Evolutionary conservation across 225 moss, liverwort and hornwort species (phyloP).

Genomic region (Thuidium tamariscinum): DNA sequence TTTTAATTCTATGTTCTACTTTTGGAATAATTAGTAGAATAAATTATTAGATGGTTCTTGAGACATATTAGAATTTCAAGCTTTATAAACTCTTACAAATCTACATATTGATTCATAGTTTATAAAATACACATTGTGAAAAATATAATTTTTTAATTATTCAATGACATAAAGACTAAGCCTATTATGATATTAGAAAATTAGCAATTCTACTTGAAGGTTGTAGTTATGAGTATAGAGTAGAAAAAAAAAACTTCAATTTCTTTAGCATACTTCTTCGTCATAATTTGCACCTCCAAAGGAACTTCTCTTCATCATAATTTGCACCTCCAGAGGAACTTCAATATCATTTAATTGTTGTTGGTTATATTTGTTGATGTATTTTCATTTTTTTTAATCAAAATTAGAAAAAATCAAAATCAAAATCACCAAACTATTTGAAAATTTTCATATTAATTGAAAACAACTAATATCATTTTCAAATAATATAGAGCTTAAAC

Average conservation of each 20-base stretch:
- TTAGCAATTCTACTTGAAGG: neutral
- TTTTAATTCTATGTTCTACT: neutral
- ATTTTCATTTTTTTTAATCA: neutral
- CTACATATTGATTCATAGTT: neutral
- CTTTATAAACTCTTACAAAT: neutral
- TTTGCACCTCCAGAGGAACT: too few relatives aligned
- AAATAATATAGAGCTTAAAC: neutral
- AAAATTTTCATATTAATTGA: neutral
- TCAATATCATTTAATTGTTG: neutral
- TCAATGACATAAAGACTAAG: neutral
- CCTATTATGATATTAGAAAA: too few relatives aligned
- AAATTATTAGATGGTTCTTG: neutral
- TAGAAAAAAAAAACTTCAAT: neutral
- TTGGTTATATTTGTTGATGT: neutral
- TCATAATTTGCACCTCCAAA: neutral
- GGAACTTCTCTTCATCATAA: too few relatives aligned
- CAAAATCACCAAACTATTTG: neutral
- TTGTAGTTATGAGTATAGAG: neutral
- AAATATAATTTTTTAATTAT: neutral
- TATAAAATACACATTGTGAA: neutral
- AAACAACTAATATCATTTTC: rapidly evolving
- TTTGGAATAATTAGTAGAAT: neutral
- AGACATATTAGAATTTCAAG: neutral
- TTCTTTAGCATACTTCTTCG: neutral
- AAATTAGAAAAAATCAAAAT: too few relatives aligned